Percentiles rank a stretch among this genome's conserved stretches.
These are phyloP conservation scores for Lindgomyces ingoldianus DNA, from an alignment of 495 filamentous ascomycete genomes.

Conservation along the genomic window DNA sequence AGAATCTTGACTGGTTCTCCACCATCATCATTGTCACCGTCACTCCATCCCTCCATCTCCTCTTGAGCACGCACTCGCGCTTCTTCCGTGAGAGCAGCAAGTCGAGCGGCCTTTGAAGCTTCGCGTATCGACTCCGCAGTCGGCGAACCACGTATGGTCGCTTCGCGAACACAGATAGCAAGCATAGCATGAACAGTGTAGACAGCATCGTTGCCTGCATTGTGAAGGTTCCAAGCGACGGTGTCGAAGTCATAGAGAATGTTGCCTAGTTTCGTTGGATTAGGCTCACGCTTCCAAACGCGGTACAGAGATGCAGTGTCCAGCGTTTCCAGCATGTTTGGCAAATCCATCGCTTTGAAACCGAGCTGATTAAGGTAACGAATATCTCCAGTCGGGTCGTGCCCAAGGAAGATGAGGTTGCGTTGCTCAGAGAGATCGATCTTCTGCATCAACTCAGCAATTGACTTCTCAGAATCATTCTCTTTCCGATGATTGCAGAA, in stretches of 20 bases:
- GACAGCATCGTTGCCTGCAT: constrained; percentile 91
- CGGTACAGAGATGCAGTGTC: constrained; percentile 73
- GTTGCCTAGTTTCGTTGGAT: constrained; percentile 56
- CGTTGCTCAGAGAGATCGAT: constrained; percentile 44
- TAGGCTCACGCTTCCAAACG: constrained; percentile 51
- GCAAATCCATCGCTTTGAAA: constrained; percentile 56
- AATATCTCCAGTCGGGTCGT: constrained; percentile 68
- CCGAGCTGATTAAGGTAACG: constrained; percentile 61
- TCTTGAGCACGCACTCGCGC: constrained; percentile 25
- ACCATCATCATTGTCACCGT: constrained; percentile 30
- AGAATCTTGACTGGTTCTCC: constrained; percentile 5
- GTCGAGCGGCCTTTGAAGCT: constrained; percentile 20
- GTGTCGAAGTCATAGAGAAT: constrained; percentile 69
- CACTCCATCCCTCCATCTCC: constrained; percentile 29
- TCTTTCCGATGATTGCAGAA: constrained; percentile 43
- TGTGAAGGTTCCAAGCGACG: constrained; percentile 69
- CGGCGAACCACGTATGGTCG: constrained; percentile 19
- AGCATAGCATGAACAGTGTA: constrained; percentile 80
- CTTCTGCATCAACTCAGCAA: neutral
- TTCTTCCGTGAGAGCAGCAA: constrained; percentile 12
- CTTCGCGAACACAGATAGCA: constrained; percentile 50
- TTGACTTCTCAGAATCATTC: neutral
- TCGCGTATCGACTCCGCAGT: constrained; percentile 6
- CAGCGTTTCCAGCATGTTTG: constrained; percentile 60
- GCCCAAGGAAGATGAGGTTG: constrained; percentile 76